Conservation (phyloP, 2,329 filamentous ascomycete species). For the Bipolaris sorokiniana region DNA sequence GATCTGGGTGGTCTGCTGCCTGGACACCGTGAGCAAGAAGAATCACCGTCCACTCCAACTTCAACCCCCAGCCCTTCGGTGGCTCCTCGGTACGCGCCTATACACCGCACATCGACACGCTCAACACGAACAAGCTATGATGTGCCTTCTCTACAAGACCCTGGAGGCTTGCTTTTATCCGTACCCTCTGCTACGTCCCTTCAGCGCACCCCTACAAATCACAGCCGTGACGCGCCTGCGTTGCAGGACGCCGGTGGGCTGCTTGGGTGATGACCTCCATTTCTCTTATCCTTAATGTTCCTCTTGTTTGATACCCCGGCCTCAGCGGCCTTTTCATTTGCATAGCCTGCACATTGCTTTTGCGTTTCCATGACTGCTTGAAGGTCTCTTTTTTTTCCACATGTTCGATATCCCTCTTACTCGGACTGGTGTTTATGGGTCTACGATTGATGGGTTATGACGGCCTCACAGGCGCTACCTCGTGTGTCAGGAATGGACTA, state of each 20-base stretch:
- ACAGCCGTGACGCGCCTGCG: constrained; percentile 32
- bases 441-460: constrained; percentile 25
- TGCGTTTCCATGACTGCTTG: constrained; percentile 12
- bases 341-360: constrained; percentile 29
- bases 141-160: constrained; percentile 38
- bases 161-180: constrained; percentile 35
- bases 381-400: constrained; percentile 4
- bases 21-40: constrained; percentile 31
- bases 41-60: constrained; percentile 18
- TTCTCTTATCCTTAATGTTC: constrained; percentile 21
- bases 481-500: not conserved
- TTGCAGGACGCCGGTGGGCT: constrained; percentile 45
- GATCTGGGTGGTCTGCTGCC: constrained; percentile 36
- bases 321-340: constrained; percentile 27
- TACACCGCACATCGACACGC: constrained; percentile 31
- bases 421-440: constrained; percentile 24
- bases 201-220: constrained; percentile 31
- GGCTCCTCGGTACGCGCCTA: constrained; percentile 12
- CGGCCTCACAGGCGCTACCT: not conserved
- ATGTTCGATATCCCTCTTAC: constrained; percentile 29
- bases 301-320: constrained; percentile 44
- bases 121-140: constrained; percentile 32
- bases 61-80: constrained; percentile 25
- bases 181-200: constrained; percentile 18
- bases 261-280: constrained; percentile 27